Percentiles rank a stretch among this genome's conserved stretches.
These are phyloP conservation scores for Aspergillus felis DNA, from an alignment of 2,329 filamentous ascomycete species.

Conservation along the genomic window DNA sequence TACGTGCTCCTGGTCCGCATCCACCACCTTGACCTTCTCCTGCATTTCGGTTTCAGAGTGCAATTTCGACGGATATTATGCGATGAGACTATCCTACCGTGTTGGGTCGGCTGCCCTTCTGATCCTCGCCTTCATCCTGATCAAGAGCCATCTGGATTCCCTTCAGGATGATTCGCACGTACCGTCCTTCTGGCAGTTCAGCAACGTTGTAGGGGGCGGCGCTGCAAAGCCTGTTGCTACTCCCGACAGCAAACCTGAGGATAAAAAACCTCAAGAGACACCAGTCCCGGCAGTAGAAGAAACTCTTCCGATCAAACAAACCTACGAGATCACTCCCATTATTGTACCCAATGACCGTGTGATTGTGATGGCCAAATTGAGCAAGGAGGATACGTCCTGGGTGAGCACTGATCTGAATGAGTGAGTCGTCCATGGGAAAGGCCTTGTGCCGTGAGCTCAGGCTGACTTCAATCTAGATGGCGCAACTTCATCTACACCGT, in stretches of 20 bases:
- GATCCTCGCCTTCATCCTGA: conserved; percentile 25
- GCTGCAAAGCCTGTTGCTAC: conserved; percentile 12
- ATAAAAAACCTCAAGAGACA: not conserved
- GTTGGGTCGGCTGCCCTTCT: conserved; percentile 28
- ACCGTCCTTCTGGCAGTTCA: conserved; percentile 26
- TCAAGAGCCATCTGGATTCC: conserved; percentile 23
- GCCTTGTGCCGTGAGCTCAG: not conserved
- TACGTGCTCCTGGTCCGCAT: conserved; percentile 2
- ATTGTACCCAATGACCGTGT: conserved; percentile 35
- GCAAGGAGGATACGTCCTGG: conserved; percentile 46
- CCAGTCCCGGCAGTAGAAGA: not conserved
- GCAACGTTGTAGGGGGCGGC: conserved; percentile 6
- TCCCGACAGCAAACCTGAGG: conserved; percentile 3
- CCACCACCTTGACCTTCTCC: conserved; percentile 4
- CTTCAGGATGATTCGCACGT: conserved; percentile 16
- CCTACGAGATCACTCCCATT: conserved; percentile 26
- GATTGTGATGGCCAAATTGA: conserved; percentile 43
- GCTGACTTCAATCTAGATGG: conserved; percentile 32
- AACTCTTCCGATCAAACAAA: conserved; percentile 12
- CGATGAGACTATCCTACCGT: conserved; percentile 25
- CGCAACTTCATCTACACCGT: conserved; percentile 44
- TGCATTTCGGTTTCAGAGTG: not conserved
- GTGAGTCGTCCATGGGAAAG: conserved; percentile 24
- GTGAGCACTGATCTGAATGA: conserved; percentile 41
- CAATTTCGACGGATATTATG: conserved; percentile 13